Percentiles rank a stretch among this genome's conserved stretches.
These are phyloP conservation scores for Suhomyces coccinellae DNA, from an alignment of 1,139 yeast species.

Conservation along the genomic window DNA sequence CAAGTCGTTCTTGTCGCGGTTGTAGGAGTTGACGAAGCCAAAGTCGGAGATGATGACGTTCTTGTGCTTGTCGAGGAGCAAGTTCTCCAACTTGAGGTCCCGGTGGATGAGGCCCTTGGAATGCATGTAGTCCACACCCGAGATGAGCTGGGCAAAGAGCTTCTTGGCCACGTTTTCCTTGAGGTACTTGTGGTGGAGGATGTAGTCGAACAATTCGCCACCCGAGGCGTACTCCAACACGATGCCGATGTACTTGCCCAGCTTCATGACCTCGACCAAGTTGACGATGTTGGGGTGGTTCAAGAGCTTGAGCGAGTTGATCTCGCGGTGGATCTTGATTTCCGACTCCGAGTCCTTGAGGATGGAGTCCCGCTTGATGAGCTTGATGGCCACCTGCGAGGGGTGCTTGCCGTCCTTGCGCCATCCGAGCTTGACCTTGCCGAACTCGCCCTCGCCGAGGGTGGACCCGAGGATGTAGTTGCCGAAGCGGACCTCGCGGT, in stretches of 20 bases:
- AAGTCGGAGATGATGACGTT: slow-evolving; percentile 80
- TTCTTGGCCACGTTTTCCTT: slow-evolving; percentile 86
- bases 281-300: slow-evolving; percentile 93
- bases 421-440: slow-evolving; percentile 98
- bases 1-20: slow-evolving; percentile 60
- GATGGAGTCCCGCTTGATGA: slow-evolving; percentile 82
- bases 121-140: slow-evolving; percentile 92
- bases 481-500: slow-evolving; percentile 74
- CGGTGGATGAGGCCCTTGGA: slow-evolving; percentile 81
- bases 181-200: slow-evolving; percentile 78
- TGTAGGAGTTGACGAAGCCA: slow-evolving; percentile 91
- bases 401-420: slow-evolving; percentile 76
- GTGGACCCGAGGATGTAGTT: slow-evolving; percentile 88
- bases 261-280: slow-evolving; percentile 88
- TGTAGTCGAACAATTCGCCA: slow-evolving; percentile 94
- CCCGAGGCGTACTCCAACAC: slow-evolving; percentile 96
- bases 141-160: slow-evolving; percentile 86
- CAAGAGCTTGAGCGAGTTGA: slow-evolving; percentile 80
- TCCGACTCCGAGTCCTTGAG: slow-evolving; percentile 84
- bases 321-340: slow-evolving; percentile 87
- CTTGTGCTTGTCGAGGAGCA: slow-evolving; percentile 74
- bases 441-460: slow-evolving; percentile 97
- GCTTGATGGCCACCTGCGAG: slow-evolving; percentile 89
- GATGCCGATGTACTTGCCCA: slow-evolving; percentile 93
- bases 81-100: slow-evolving; percentile 72